Evolutionary conservation across 2,329 filamentous ascomycete genomes (phyloP).

Genomic region (Alternaria gaisen): DNA sequence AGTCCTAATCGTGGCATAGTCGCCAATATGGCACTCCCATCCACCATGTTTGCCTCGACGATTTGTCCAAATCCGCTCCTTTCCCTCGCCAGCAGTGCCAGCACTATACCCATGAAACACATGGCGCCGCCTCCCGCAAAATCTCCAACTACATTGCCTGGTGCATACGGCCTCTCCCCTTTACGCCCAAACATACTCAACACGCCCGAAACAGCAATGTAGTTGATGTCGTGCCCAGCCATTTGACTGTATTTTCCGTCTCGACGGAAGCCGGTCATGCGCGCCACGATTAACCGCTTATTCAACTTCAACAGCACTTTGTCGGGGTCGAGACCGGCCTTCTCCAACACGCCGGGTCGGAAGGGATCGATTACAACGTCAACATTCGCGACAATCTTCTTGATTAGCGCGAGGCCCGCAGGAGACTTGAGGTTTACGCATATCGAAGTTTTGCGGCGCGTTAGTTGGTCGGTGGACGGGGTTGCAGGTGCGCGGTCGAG

Average conservation of each 20-base stretch:
- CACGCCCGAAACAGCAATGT: slow-evolving; percentile 86
- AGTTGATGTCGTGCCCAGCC: slow-evolving; percentile 97
- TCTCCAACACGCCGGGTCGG: slow-evolving; percentile 89
- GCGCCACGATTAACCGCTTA: slow-evolving; percentile 78
- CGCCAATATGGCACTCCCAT: slow-evolving; percentile 81
- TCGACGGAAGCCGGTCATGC: slow-evolving; percentile 89
- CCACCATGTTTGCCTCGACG: slow-evolving; percentile 97
- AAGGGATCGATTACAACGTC: slow-evolving; percentile 94
- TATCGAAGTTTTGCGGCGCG: slow-evolving; percentile 82
- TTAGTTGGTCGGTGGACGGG: slow-evolving; percentile 74
- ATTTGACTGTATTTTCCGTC: slow-evolving; percentile 86
- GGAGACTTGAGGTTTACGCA: slow-evolving; percentile 78
- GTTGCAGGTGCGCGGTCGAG: slow-evolving; percentile 72
- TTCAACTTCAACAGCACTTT: slow-evolving; percentile 72
- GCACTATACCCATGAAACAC: slow-evolving; percentile 81
- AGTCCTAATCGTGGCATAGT: slow-evolving; percentile 76
- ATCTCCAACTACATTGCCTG: slow-evolving; percentile 85
- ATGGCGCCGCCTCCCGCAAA: slow-evolving; percentile 89
- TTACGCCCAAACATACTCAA: slow-evolving; percentile 77
- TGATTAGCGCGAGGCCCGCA: slow-evolving; percentile 71
- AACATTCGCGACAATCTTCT: slow-evolving; percentile 66
- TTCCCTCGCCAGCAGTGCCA: slow-evolving; percentile 76
- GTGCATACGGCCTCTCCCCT: slow-evolving; percentile 76
- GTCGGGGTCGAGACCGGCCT: slow-evolving; percentile 76
- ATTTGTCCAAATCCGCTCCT: slow-evolving; percentile 78